A percentile compares a stretch with the other conserved stretches of the same genome.
Conservation (phyloP, 306 rosid genomes). For the Hylodesmum podocarpum region DNA sequence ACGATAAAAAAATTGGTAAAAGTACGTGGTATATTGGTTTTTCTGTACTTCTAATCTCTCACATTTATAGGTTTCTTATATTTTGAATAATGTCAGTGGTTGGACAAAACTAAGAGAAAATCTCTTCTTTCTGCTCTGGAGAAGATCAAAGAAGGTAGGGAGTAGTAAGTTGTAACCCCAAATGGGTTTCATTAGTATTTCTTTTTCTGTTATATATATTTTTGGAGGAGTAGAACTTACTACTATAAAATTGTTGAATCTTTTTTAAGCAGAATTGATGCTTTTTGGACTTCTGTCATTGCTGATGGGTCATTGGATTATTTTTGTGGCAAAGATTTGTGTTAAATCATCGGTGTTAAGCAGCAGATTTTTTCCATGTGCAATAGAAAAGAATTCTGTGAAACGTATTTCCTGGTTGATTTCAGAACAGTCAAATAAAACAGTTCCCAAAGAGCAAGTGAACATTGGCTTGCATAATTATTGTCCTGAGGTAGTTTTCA, state of each 20-base stretch:
- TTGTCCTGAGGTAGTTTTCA: constrained; percentile 67
- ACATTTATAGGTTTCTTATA: background rate
- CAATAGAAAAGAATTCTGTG: constrained; percentile 29
- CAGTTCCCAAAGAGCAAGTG: constrained; percentile 42
- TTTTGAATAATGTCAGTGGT: constrained; percentile 50
- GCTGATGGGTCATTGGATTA: constrained; percentile 91
- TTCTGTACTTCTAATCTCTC: constrained; percentile 10
- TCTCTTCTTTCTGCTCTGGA: constrained; percentile 78
- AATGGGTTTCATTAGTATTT: background rate
- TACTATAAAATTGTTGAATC: background rate
- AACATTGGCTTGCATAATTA: constrained; percentile 36
- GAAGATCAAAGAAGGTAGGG: constrained; percentile 79
- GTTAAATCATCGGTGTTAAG: constrained; percentile 59
- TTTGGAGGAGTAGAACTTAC: background rate
- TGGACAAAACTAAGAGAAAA: constrained; percentile 73
- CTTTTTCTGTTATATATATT: background rate
- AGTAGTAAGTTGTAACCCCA: background rate
- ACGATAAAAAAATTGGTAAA: constrained; percentile 49
- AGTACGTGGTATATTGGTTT: constrained; percentile 36
- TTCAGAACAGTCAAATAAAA: constrained; percentile 39
- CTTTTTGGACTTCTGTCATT: constrained; percentile 86
- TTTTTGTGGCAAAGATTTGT: constrained; percentile 83
- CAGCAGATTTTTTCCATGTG: constrained; percentile 79
- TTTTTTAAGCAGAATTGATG: constrained; percentile 71
- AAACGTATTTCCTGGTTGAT: constrained; percentile 26